Percentiles rank a stretch among this genome's conserved stretches.
These are phyloP conservation scores for Arctium lappa DNA, from an alignment of 129 eudicot genomes.

Conservation along the genomic window DNA sequence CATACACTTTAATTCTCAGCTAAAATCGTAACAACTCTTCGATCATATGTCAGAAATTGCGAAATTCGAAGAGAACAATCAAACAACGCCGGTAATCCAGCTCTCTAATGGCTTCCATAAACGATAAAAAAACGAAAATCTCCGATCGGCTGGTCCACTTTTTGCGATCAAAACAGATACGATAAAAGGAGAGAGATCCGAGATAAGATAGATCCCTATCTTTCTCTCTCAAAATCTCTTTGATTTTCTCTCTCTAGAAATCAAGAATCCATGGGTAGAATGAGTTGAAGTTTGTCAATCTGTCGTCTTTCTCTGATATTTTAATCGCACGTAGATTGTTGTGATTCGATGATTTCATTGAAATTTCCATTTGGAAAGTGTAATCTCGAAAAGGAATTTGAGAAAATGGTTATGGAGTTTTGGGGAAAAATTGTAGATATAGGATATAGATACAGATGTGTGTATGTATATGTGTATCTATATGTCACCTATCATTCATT, in stretches of 20 bases:
- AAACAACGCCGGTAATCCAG: slow-evolving; percentile 15
- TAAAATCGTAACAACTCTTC: slow-evolving; percentile 15
- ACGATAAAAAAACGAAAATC: slow-evolving; percentile 4
- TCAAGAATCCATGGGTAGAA: slow-evolving; percentile 18
- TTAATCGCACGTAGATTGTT: slow-evolving; percentile 25
- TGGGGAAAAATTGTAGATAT: slow-evolving; percentile 10
- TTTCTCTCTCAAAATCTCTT: slow-evolving; percentile 28
- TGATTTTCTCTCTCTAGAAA: slow-evolving; percentile 31
- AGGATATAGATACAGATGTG: not conserved
- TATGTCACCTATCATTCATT: slow-evolving; percentile 37
- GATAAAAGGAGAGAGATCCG: slow-evolving; percentile 26
- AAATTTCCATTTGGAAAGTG: slow-evolving; percentile 36
- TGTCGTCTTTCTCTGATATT: slow-evolving; percentile 39
- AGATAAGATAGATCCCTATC: slow-evolving; percentile 47
- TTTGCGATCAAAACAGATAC: slow-evolving; percentile 29
- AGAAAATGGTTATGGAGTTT: slow-evolving; percentile 34
- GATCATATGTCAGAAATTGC: slow-evolving; percentile 12
- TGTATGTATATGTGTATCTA: not conserved
- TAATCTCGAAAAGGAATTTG: slow-evolving; percentile 14
- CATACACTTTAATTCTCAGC: slow-evolving; percentile 9
- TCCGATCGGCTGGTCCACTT: slow-evolving; percentile 36
- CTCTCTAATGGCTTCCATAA: slow-evolving; percentile 10
- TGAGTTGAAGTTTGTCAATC: slow-evolving; percentile 58
- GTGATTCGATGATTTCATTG: slow-evolving; percentile 42
- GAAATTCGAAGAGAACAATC: slow-evolving; percentile 23